Evolutionary conservation across 2,329 filamentous ascomycete genomes (phyloP).

Genomic region (Claviceps sorghi): DNA sequence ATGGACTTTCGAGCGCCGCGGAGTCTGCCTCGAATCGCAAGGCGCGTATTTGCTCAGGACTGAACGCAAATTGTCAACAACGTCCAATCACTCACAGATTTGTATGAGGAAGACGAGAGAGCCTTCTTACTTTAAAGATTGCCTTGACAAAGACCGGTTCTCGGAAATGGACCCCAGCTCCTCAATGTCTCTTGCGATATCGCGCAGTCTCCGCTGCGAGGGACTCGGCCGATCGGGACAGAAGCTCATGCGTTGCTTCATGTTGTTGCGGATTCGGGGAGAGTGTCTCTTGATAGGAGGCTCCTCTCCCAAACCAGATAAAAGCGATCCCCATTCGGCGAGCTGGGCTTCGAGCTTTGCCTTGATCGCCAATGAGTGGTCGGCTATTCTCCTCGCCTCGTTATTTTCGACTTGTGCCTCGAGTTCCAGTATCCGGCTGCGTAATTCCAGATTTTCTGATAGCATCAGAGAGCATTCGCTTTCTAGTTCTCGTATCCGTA

Average conservation of each 20-base stretch:
- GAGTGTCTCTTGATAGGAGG: slow-evolving; percentile 37
- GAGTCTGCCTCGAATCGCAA: slow-evolving; percentile 40
- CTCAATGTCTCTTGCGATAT: slow-evolving; percentile 41
- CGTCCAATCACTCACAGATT: background rate
- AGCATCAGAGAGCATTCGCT: slow-evolving; percentile 60
- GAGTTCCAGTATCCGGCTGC: slow-evolving; percentile 54
- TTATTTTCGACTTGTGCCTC: slow-evolving; percentile 53
- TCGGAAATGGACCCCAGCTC: slow-evolving; percentile 46
- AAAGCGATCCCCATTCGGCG: slow-evolving; percentile 50
- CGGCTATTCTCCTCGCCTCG: slow-evolving; percentile 42
- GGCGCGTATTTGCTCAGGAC: slow-evolving; percentile 48
- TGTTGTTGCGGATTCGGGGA: slow-evolving; percentile 24
- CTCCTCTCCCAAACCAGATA: slow-evolving; percentile 50
- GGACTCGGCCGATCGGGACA: slow-evolving; percentile 29
- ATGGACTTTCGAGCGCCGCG: slow-evolving; percentile 53
- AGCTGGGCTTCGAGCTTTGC: slow-evolving; percentile 58
- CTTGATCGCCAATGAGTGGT: slow-evolving; percentile 56
- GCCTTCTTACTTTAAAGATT: slow-evolving; percentile 48
- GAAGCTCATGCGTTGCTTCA: slow-evolving; percentile 27
- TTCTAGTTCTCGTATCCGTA: slow-evolving; percentile 63
- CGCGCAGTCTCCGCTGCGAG: slow-evolving; percentile 40
- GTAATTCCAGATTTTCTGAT: slow-evolving; percentile 64
- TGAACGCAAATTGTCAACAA: slow-evolving; percentile 14
- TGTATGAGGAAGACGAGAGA: slow-evolving; percentile 3
- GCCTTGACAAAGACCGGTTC: slow-evolving; percentile 50